Base-by-base conservation (phyloP, 2,329 filamentous ascomycete species). In the Domatiomyces globalis region DNA sequence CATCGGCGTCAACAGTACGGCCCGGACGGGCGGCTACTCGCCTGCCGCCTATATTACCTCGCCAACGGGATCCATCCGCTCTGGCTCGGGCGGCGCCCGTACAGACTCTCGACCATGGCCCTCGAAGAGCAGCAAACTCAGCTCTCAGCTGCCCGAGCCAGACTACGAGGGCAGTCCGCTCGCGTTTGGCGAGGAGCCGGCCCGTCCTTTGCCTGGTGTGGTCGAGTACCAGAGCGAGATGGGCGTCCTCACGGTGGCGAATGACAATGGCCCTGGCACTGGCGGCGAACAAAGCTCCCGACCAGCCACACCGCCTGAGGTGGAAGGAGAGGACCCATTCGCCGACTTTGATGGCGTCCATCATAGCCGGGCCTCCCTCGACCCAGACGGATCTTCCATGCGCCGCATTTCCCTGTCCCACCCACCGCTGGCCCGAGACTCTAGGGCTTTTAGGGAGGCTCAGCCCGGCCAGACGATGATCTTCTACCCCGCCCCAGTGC, bases 401-500 rank as follows among this genome's bases (percentile, higher is more conserved):
- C 64, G 66, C 20, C 65, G 62, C 43, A 56, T 71, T 17, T 67
- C 70, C 25, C 55, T 72, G 43, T 64, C 56, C 18, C 64, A 64
- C 47, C 67, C 68, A 19, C 68, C 69, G 33, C 63, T 70, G 45
- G 68, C 69, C 4, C 64, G 62, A 50, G 61, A 67, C 48, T 61
- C 66, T 10, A 61, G 67, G 55, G 60, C 63, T 20, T 69, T 67
- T 58, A 63, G 66, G 48, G 64, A 69, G 51, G 65, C 69, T 2
- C 64, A 63, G 48, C 83, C 83, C 1, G 83, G 80, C 4, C 80
- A 90, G 58, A 74, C 82, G 60, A 95, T 96, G 86, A 80, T 95
- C 8, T 96, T 84, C 68, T 98, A 98, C 65, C 92, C 92, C 12
- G 92, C 92, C 2, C 89, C 87, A 1, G 92, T 98, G 2, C 92